These are phyloP conservation scores for Rhodosporidiobolus odoratus DNA, from an alignment of 768 basidiomycete species.

Conservation along the genomic window DNA sequence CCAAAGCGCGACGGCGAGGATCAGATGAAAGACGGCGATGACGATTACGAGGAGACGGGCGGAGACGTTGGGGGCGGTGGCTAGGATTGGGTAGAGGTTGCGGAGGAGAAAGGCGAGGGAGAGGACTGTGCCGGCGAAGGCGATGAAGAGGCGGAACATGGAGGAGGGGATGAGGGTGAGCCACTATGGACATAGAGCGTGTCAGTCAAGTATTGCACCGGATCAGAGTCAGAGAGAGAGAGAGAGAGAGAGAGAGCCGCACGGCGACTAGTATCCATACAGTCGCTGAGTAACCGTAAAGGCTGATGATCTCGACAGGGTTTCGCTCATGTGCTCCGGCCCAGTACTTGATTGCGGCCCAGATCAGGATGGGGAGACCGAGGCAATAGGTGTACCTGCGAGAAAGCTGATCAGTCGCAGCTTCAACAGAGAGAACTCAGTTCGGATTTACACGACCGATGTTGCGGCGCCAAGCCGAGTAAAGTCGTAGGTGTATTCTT, in stretches of 20 bases:
- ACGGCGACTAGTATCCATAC: conserved; percentile 83
- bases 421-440: background rate
- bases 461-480: conserved; percentile 74
- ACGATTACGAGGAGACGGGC: conserved; percentile 74
- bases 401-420: background rate
- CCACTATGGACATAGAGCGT: conserved; percentile 9
- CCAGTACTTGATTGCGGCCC: conserved; percentile 72
- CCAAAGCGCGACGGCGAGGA: conserved; percentile 78
- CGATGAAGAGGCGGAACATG: conserved; percentile 47
- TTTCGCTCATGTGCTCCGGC: conserved; percentile 85
- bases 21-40: conserved; percentile 69
- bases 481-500: conserved; percentile 74
- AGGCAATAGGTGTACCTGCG: conserved; percentile 72
- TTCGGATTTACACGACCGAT: conserved; percentile 55
- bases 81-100: conserved; percentile 85
- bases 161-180: conserved; percentile 30
- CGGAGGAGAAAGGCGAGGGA: conserved; percentile 81
- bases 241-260: conserved; percentile 47
- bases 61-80: conserved; percentile 74
- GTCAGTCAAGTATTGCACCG: background rate
- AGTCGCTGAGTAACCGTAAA: conserved; percentile 60
- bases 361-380: conserved; percentile 71
- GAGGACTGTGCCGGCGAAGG: conserved; percentile 63
- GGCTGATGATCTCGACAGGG: conserved; percentile 59
- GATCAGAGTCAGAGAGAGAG: fast-evolving